These are phyloP conservation scores for Barnettozyma sp. DNA, from an alignment of 805 yeast species.

Conservation along the genomic window DNA sequence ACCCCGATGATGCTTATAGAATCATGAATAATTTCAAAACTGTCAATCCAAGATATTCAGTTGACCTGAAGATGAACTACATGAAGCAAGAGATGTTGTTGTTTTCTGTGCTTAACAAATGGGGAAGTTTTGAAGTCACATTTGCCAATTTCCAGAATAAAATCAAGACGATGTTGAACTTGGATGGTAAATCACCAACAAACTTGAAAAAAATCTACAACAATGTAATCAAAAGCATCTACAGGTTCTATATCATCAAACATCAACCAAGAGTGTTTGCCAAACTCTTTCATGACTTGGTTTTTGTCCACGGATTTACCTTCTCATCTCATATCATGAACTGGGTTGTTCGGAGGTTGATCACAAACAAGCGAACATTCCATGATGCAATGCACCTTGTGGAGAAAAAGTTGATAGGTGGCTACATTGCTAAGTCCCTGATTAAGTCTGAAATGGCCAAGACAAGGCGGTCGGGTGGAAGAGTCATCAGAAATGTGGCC, in stretches of 20 bases:
- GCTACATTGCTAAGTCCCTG: conserved; percentile 23
- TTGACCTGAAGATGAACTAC: conserved; percentile 20
- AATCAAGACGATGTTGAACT: conserved; percentile 12
- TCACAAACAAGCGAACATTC: conserved; percentile 25
- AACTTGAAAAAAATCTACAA: conserved; percentile 22
- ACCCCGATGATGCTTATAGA: conserved; percentile 28
- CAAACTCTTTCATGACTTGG: conserved; percentile 15
- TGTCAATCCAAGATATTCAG: conserved; percentile 22
- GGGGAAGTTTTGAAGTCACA: conserved; percentile 28
- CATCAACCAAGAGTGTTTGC: conserved; percentile 8
- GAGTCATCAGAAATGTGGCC: conserved; percentile 19
- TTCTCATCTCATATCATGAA: conserved; percentile 30
- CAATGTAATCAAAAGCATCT: conserved; percentile 14
- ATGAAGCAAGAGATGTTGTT: conserved; percentile 28
- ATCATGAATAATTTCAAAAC: conserved; percentile 28
- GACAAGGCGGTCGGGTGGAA: conserved; percentile 14
- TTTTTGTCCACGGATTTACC: conserved; percentile 23
- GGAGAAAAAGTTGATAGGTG: conserved; percentile 32
- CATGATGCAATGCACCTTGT: conserved; percentile 25
- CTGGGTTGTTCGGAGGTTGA: conserved; percentile 24
- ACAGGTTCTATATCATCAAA: conserved; percentile 5
- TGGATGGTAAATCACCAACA: conserved; percentile 18
- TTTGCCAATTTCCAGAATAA: conserved; percentile 17
- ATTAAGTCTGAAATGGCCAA: conserved; percentile 8
- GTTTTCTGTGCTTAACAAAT: conserved; percentile 24